Evolutionary conservation across 495 filamentous ascomycete species (phyloP).

Genomic region (Talaromyces adpressus): DNA sequence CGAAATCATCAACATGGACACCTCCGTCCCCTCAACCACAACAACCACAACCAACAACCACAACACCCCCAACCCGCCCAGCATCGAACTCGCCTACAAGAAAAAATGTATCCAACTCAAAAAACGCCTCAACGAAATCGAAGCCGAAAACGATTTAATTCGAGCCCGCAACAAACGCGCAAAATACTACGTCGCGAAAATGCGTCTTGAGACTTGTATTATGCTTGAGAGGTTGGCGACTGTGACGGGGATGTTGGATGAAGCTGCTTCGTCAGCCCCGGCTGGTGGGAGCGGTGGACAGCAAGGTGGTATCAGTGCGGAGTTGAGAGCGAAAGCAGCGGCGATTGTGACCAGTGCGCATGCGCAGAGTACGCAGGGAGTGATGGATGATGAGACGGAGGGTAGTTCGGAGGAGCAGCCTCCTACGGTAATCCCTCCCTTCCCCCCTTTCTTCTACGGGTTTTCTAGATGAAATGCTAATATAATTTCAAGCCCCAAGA

Average conservation of each 20-base stretch:
- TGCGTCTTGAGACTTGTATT: constrained; percentile 85
- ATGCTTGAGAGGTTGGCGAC: constrained; percentile 82
- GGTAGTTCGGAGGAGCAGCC: constrained; percentile 43
- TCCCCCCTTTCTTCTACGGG: not conserved
- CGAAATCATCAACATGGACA: not conserved
- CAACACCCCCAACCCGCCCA: constrained; percentile 54
- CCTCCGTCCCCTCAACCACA: not conserved
- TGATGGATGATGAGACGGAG: constrained; percentile 40
- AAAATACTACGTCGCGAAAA: constrained; percentile 76
- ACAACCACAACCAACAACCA: not conserved
- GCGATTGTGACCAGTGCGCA: constrained; percentile 14
- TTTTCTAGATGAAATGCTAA: constrained; percentile 1
- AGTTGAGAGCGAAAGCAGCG: constrained; percentile 15
- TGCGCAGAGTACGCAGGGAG: constrained; percentile 20
- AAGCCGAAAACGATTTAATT: constrained; percentile 76
- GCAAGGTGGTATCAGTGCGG: constrained; percentile 16
- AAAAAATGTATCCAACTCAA: constrained; percentile 95
- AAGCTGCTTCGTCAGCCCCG: constrained; percentile 13
- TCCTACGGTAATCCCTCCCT: constrained; percentile 29
- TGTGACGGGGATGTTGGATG: constrained; percentile 65
- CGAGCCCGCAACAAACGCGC: constrained; percentile 73
- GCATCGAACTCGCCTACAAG: constrained; percentile 92
- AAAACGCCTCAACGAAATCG: constrained; percentile 81
- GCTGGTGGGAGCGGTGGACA: constrained; percentile 10
- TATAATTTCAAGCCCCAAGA: constrained; percentile 63